Conservation (phyloP, 2,329 filamentous ascomycete species). For the Trichothecium roseum region DNA sequence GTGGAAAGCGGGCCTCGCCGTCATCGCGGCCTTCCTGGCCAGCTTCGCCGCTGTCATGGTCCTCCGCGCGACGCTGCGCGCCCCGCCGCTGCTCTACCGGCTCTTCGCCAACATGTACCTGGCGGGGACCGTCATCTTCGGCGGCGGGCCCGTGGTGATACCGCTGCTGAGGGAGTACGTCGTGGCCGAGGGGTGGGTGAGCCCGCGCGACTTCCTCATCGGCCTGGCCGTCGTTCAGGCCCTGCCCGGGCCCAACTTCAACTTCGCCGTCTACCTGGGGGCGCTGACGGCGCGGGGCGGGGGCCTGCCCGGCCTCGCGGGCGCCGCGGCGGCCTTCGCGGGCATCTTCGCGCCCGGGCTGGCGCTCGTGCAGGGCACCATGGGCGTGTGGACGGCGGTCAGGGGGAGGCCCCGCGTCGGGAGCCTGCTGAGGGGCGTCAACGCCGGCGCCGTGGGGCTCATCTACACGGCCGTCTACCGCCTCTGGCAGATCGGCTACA, state of each 20-base stretch:
- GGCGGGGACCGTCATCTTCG: slow-evolving; percentile 59
- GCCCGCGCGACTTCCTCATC: slow-evolving; percentile 59
- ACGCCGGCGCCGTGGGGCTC: slow-evolving; percentile 46
- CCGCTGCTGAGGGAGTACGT: slow-evolving; percentile 52
- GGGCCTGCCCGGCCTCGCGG: slow-evolving; percentile 25
- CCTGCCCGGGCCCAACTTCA: slow-evolving; percentile 42
- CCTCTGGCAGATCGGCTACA: slow-evolving; percentile 47
- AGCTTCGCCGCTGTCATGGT: slow-evolving; percentile 49
- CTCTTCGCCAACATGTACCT: slow-evolving; percentile 67
- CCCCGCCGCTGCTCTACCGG: slow-evolving; percentile 37
- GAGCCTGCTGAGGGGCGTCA: slow-evolving; percentile 32
- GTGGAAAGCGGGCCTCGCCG: slow-evolving; percentile 30
- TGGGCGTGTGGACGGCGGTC: slow-evolving; percentile 41
- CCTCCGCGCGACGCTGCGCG: slow-evolving; percentile 27
- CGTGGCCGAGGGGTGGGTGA: slow-evolving; percentile 60
- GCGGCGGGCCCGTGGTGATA: slow-evolving; percentile 55
- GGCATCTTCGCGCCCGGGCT: slow-evolving; percentile 40
- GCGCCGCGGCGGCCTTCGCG: slow-evolving; percentile 34
- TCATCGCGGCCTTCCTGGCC: slow-evolving; percentile 39
- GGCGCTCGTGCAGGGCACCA: slow-evolving; percentile 31
- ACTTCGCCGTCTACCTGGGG: slow-evolving; percentile 46
- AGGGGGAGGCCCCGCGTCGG: slow-evolving; percentile 31
- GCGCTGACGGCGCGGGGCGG: slow-evolving; percentile 30
- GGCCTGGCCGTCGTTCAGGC: slow-evolving; percentile 63
- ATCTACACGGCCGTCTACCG: slow-evolving; percentile 52